Percentiles rank a stretch among this genome's conserved stretches.
Conservation (phyloP, 257 asterid genomes). For the Prunella vulgaris region DNA sequence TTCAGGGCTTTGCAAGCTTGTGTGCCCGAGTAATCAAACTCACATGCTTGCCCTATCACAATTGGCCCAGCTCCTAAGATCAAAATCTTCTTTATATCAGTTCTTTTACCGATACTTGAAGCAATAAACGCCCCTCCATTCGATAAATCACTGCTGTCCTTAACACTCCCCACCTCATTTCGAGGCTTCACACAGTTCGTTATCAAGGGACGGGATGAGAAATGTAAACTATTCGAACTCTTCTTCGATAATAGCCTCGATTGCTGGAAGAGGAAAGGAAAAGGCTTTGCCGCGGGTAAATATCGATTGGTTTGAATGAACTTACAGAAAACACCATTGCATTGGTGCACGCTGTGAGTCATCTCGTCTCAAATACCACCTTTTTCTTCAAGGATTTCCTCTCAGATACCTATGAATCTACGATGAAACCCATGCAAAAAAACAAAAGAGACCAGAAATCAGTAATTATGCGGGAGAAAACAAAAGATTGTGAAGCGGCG, state of each 20-base stretch:
- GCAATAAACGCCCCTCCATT: constrained; percentile 28
- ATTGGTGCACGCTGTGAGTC: constrained; percentile 38
- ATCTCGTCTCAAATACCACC: constrained; percentile 26
- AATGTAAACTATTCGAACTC: constrained; percentile 11
- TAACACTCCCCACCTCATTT: constrained; percentile 28
- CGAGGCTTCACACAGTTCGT: constrained; percentile 33
- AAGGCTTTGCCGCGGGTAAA: constrained; percentile 30
- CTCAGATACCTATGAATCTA: neutral
- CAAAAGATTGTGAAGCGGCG: neutral
- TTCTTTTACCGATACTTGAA: constrained; percentile 54
- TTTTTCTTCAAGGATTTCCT: neutral
- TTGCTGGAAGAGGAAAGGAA: constrained; percentile 29
- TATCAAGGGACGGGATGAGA: constrained; percentile 32
- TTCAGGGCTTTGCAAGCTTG: constrained; percentile 98
- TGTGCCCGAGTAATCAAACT: constrained; percentile 96
- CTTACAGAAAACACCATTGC: constrained; percentile 36
- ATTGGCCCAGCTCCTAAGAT: constrained; percentile 98
- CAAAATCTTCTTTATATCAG: constrained; percentile 83
- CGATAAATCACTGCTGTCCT: constrained; percentile 14
- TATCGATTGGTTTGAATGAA: constrained; percentile 30
- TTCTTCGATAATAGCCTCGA: constrained; percentile 13
- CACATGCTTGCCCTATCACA: constrained; percentile 97
- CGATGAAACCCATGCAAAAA: neutral
- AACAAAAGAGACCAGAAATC: neutral
- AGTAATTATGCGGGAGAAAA: neutral